Evolutionary conservation across 1,139 yeast species (phyloP).

Genomic region (Hansenula anomala): DNA sequence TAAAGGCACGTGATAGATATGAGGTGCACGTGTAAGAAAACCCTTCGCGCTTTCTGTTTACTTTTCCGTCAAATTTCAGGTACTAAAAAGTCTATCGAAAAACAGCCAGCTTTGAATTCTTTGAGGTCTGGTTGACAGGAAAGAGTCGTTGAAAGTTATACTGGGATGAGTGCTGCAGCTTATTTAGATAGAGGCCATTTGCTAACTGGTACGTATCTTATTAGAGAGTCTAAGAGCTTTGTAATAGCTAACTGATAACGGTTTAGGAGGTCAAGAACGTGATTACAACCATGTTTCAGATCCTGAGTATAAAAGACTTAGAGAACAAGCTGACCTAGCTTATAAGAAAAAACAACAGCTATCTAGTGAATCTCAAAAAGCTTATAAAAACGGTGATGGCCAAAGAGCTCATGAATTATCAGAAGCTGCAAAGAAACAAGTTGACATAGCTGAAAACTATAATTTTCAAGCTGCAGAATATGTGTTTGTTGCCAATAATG

Average conservation of each 20-base stretch:
- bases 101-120: neutral
- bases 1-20: neutral
- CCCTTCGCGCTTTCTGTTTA: neutral
- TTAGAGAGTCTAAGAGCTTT: no score
- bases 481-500: slow-evolving; percentile 83
- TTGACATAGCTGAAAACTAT: slow-evolving; percentile 57
- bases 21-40: no score
- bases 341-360: slow-evolving; percentile 51
- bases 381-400: slow-evolving; percentile 71
- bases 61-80: slow-evolving; percentile 2
- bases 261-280: slow-evolving; percentile 29
- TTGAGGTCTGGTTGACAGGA: no score
- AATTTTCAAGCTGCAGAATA: slow-evolving; percentile 86
- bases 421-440: slow-evolving; percentile 58
- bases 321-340: slow-evolving; percentile 68
- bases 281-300: slow-evolving; percentile 78
- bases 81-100: neutral
- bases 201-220: slow-evolving; percentile 1
- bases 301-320: slow-evolving; percentile 53
- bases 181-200: slow-evolving; percentile 2
- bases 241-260: no score
- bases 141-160: no score
- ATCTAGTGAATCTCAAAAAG: slow-evolving; percentile 67
- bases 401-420: slow-evolving; percentile 69
- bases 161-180: slow-evolving; percentile 4